These are phyloP conservation scores for Dimargaris cristalligena DNA, from an alignment of 192 early-diverging fungal genomes.

Conservation along the genomic window DNA sequence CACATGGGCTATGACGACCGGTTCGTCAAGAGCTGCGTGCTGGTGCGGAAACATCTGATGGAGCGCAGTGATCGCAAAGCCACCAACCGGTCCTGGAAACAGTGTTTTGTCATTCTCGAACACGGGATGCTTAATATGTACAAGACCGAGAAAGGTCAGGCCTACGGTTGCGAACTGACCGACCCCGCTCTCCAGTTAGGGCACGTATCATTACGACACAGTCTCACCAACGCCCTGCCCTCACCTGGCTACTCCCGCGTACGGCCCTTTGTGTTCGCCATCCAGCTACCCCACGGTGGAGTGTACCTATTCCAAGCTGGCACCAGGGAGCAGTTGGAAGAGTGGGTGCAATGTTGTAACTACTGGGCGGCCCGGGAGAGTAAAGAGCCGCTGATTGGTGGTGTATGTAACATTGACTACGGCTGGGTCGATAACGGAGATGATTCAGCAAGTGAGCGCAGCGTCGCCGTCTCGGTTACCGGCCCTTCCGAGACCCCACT, in stretches of 20 bases:
- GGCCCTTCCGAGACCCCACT: neutral
- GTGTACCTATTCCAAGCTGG: slow-evolving; percentile 81
- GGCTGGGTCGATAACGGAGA: slow-evolving; percentile 53
- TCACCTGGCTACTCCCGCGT: slow-evolving; percentile 66
- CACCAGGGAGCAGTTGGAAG: slow-evolving; percentile 46
- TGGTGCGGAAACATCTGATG: slow-evolving; percentile 76
- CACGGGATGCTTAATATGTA: slow-evolving; percentile 72
- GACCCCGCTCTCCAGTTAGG: slow-evolving; percentile 34
- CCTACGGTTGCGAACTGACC: slow-evolving; percentile 26
- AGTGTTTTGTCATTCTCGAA: slow-evolving; percentile 54
- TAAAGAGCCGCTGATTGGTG: slow-evolving; percentile 77
- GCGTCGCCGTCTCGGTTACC: neutral
- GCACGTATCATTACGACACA: slow-evolving; percentile 53
- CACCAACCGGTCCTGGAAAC: slow-evolving; percentile 71
- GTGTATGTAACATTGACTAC: slow-evolving; percentile 80
- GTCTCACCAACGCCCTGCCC: slow-evolving; percentile 66
- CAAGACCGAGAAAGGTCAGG: slow-evolving; percentile 39
- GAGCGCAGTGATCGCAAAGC: slow-evolving; percentile 61
- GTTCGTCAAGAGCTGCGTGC: slow-evolving; percentile 48
- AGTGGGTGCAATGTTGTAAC: slow-evolving; percentile 82
- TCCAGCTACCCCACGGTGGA: slow-evolving; percentile 64
- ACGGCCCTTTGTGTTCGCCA: slow-evolving; percentile 68
- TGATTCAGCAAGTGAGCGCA: neutral
- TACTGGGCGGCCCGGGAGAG: slow-evolving; percentile 86
- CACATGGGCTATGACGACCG: slow-evolving; percentile 9